phyloP scores from a whole-genome alignment of 208 protist genomes.

The Blechomonas ayalai region DNA sequence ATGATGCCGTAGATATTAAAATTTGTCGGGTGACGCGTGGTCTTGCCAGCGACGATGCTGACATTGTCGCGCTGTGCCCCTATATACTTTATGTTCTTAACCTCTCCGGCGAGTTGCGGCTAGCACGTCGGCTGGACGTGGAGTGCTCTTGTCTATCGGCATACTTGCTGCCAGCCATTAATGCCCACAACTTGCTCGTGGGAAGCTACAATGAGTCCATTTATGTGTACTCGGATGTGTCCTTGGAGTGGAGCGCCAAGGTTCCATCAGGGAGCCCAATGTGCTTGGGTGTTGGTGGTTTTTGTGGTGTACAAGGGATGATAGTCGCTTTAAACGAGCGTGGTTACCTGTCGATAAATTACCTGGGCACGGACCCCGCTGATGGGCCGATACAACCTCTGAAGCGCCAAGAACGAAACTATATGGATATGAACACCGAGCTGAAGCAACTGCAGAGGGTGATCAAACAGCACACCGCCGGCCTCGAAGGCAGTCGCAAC shows the following conservation, averaged over 20 bases:
- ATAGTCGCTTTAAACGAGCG: constrained; percentile 65
- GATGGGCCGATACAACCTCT: constrained; percentile 58
- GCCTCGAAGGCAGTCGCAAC: too few relatives aligned
- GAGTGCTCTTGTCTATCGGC: constrained; percentile 40
- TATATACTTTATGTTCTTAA: constrained; percentile 64
- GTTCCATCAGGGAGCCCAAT: constrained; percentile 37
- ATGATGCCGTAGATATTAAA: constrained; percentile 75
- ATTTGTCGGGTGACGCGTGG: constrained; percentile 52
- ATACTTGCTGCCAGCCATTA: constrained; percentile 45
- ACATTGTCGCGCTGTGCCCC: constrained; percentile 82
- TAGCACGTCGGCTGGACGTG: constrained; percentile 66
- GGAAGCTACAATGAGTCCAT: constrained; percentile 57
- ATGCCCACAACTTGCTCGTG: constrained; percentile 79
- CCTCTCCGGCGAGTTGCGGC: constrained; percentile 31
- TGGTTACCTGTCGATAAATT: constrained; percentile 67
- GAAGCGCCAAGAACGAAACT: constrained; percentile 67
- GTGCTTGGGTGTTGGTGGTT: constrained; percentile 34
- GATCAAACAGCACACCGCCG: constrained; percentile 33
- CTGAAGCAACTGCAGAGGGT: constrained; percentile 54
- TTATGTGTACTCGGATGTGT: constrained; percentile 75
- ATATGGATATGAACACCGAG: constrained; percentile 81
- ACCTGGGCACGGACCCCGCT: constrained; percentile 92
- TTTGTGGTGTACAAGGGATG: constrained; percentile 71
- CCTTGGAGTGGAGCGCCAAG: constrained; percentile 85
- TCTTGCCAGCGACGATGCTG: constrained; percentile 20